Conservation (phyloP, 331 rosid genomes). For the Saraca asoca region DNA sequence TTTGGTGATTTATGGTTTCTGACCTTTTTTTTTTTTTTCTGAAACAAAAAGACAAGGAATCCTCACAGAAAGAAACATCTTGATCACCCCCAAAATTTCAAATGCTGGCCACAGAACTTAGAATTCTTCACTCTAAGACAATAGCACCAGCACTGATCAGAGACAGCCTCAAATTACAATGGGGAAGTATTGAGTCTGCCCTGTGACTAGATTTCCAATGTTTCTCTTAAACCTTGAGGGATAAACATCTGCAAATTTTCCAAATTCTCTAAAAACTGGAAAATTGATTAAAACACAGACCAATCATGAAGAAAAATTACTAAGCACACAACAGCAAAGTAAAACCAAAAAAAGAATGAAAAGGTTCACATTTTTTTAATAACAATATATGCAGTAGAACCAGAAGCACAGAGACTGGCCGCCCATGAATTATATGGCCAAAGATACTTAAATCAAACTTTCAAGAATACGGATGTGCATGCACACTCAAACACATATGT, state of each 20-base stretch:
- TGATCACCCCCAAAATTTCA: too few species aligned
- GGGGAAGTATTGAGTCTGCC: background rate
- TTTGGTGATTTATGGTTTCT: too few species aligned
- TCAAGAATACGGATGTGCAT: background rate
- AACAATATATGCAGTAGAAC: background rate
- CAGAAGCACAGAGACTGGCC: background rate
- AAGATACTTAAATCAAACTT: background rate
- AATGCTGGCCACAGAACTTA: background rate
- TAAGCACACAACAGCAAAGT: background rate
- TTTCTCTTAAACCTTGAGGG: background rate
- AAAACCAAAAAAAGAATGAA: background rate
- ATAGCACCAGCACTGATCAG: too few species aligned
- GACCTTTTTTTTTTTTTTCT: too few species aligned
- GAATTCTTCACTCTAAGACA: background rate
- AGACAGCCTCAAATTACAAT: background rate
- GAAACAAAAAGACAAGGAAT: too few species aligned
- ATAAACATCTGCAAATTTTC: background rate
- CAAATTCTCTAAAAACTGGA: conserved; percentile 3
- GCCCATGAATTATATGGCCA: background rate
- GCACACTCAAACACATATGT: background rate
- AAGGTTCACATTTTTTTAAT: background rate
- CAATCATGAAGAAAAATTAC: background rate
- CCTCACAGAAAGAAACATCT: too few species aligned
- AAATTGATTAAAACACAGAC: background rate
- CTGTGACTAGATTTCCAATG: background rate